Conservation (phyloP, 164 flowering plant species). For the Nymphaea thermarum region DNA sequence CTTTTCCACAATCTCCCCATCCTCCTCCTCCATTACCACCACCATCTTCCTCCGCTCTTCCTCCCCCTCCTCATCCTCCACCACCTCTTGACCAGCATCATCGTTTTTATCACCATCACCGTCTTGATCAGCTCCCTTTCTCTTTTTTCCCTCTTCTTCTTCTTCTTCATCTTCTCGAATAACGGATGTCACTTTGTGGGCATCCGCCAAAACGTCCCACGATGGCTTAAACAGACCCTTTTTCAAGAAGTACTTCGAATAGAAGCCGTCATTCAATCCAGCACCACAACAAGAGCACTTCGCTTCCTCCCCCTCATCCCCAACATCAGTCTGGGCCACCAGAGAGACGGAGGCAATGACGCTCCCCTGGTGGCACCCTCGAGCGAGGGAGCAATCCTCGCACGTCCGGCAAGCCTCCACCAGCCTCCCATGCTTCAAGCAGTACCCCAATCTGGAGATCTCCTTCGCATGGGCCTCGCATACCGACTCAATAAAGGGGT, state of each 20-base stretch:
- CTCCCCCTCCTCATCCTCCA: constrained; percentile 4
- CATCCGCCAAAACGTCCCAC: constrained; percentile 39
- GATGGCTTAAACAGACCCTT: constrained; percentile 30
- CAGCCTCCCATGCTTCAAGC: constrained; percentile 46
- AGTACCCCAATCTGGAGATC: constrained; percentile 63
- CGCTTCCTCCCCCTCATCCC: constrained; percentile 16
- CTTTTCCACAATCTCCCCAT: constrained; percentile 6
- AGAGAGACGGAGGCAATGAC: constrained; percentile 17
- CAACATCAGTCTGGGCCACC: constrained; percentile 26
- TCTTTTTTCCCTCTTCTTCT: background rate
- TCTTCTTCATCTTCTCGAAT: constrained; percentile 12
- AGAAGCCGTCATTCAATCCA: constrained; percentile 20
- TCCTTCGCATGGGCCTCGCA: constrained; percentile 70
- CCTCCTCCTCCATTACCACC: constrained; percentile 5
- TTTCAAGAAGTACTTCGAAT: constrained; percentile 19
- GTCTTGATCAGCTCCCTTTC: constrained; percentile 5
- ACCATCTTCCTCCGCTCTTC: constrained; percentile 5
- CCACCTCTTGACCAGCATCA: constrained; percentile 12
- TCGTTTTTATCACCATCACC: constrained; percentile 10
- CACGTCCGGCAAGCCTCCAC: constrained; percentile 50
- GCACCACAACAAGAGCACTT: constrained; percentile 69
- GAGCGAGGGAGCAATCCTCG: constrained; percentile 68
- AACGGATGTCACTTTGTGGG: constrained; percentile 30
- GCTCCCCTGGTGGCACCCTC: constrained; percentile 10
- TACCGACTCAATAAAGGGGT: constrained; percentile 36